phyloP scores from a whole-genome alignment of 192 early-diverging fungal genomes.

The Rhizoclosmatium sp. region DNA sequence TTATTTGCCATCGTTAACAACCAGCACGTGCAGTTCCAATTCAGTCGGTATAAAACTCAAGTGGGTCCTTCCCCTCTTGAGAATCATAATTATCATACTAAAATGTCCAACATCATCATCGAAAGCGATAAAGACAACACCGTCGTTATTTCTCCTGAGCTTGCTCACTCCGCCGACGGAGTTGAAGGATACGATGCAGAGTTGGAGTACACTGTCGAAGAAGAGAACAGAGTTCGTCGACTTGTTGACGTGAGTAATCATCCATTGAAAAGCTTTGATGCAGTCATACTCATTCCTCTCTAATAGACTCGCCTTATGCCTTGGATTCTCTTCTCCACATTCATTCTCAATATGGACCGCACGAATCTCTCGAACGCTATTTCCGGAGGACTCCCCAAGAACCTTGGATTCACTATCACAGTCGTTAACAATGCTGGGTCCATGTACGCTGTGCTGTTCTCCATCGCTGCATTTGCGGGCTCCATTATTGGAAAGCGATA shows the following conservation, averaged over 20 bases:
- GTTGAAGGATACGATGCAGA: constrained; percentile 11
- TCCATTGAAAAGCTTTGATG: not conserved
- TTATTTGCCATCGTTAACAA: too few relatives aligned
- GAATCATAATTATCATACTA: too few relatives aligned
- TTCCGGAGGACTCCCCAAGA: not conserved
- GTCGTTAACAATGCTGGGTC: constrained; percentile 25
- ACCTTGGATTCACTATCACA: constrained; percentile 11
- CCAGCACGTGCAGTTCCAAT: too few relatives aligned
- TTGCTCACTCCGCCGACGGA: too few relatives aligned
- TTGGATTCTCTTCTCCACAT: constrained; percentile 16
- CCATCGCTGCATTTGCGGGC: constrained; percentile 28
- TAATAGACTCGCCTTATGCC: constrained; percentile 26
- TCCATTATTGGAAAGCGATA: constrained; percentile 19
- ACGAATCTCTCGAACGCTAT: constrained; percentile 33
- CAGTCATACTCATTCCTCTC: not conserved
- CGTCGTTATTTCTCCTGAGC: too few relatives aligned
- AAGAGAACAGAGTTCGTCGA: not conserved
- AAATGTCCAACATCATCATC: too few relatives aligned
- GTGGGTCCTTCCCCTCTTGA: too few relatives aligned
- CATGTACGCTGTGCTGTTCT: constrained; percentile 27
- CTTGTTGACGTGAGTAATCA: constrained; percentile 7
- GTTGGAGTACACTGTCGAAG: not conserved
- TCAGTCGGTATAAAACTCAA: too few relatives aligned
- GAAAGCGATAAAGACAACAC: too few relatives aligned
- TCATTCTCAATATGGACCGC: constrained; percentile 25